A percentile compares a stretch with the other conserved stretches of the same genome.
phyloP scores from a whole-genome alignment of 208 protist species.

The Naegleria gruberi region DNA sequence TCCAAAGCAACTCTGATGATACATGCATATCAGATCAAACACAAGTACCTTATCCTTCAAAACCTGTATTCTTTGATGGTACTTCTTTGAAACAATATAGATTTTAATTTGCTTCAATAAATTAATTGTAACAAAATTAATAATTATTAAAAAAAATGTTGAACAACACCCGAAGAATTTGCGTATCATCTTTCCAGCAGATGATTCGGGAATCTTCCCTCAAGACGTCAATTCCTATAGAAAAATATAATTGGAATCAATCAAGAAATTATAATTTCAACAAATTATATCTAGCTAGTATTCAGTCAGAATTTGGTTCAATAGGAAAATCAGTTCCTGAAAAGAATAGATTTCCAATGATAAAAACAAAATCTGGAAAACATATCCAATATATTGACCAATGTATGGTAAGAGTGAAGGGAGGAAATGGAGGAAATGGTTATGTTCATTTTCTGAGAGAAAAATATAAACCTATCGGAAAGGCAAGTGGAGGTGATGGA shows the following conservation, averaged over 20 bases:
- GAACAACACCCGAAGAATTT: too few relatives aligned
- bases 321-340: neutral
- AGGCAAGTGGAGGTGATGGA: slow-evolving; percentile 39
- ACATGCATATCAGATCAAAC: neutral
- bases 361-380: neutral
- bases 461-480: slow-evolving; percentile 27
- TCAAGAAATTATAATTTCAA: too few relatives aligned
- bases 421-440: slow-evolving; percentile 38
- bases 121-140: too few relatives aligned
- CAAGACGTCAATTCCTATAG: too few relatives aligned
- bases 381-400: slow-evolving; percentile 20
- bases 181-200: too few relatives aligned
- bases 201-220: too few relatives aligned
- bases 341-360: neutral
- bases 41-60: neutral
- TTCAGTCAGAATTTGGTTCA: too few relatives aligned
- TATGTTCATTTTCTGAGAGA: slow-evolving; percentile 26
- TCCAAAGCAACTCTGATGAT: neutral
- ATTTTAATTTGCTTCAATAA: too few relatives aligned
- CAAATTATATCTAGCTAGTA: too few relatives aligned
- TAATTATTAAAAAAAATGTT: too few relatives aligned
- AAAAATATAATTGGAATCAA: too few relatives aligned
- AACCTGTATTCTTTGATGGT: neutral
- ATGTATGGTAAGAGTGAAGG: neutral
- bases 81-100: neutral